A percentile compares a stretch with the other conserved stretches of the same genome.
These are phyloP conservation scores for Drechslerella coelobrocha DNA, from an alignment of 2,329 filamentous ascomycete genomes.

Conservation along the genomic window DNA sequence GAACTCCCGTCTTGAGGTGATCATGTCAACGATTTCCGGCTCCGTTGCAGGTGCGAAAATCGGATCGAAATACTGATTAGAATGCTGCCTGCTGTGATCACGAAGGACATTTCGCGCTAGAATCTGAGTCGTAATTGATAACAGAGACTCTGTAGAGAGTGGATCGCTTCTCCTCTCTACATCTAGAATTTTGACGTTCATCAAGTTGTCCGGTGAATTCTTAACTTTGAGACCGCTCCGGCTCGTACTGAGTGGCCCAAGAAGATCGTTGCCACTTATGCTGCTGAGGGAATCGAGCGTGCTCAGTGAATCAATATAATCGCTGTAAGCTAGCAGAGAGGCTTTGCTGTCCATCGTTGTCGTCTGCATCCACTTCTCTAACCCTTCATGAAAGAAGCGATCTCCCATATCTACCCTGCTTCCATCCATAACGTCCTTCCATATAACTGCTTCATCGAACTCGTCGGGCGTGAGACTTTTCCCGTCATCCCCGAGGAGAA, in stretches of 20 bases:
- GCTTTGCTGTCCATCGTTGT: constrained; percentile 59
- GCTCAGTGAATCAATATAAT: constrained; percentile 45
- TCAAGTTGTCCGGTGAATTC: constrained; percentile 17
- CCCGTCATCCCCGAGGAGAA: constrained; percentile 56
- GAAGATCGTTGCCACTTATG: constrained; percentile 3
- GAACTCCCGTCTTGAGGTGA: constrained; percentile 32
- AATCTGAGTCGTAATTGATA: constrained; percentile 29
- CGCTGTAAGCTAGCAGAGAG: constrained; percentile 18
- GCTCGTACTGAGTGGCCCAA: constrained; percentile 5
- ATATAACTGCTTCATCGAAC: constrained; percentile 68
- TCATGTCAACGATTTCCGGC: constrained; percentile 31
- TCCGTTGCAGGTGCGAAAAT: constrained; percentile 18
- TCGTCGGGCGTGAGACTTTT: constrained; percentile 56
- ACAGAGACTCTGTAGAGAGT: constrained; percentile 23
- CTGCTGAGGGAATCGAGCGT: constrained; percentile 22
- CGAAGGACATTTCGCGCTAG: constrained; percentile 30
- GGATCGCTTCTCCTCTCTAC: constrained; percentile 34
- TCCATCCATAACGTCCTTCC: constrained; percentile 70
- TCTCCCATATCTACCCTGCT: constrained; percentile 72
- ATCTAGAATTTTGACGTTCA: constrained; percentile 23
- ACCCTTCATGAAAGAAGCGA: constrained; percentile 60
- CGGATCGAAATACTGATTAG: not conserved
- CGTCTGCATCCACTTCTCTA: constrained; percentile 57
- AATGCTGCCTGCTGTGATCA: not conserved
- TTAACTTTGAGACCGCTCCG: constrained; percentile 24